A percentile compares a stretch with the other conserved stretches of the same genome.
Evolutionary conservation across 768 basidiomycete species (phyloP).

Genomic region (Guyanaporus albipodus): DNA sequence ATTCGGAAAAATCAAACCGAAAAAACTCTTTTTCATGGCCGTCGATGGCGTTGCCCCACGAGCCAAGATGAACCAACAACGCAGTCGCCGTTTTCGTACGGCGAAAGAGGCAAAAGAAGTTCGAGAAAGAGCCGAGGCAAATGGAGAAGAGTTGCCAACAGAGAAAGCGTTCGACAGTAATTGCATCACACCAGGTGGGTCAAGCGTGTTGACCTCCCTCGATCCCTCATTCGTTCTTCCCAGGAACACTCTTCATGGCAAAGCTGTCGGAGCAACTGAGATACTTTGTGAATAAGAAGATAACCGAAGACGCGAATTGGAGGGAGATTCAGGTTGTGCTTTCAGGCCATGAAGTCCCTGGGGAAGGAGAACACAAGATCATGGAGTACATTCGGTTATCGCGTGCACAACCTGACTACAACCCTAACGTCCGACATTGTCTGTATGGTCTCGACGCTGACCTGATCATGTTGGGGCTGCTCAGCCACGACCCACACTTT

Average conservation of each 20-base stretch:
- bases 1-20: constrained; percentile 95
- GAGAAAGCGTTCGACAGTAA: constrained; percentile 98
- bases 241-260: constrained; percentile 95
- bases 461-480: constrained; percentile 93
- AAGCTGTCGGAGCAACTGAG: constrained; percentile 86
- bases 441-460: constrained; percentile 98
- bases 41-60: constrained; percentile 96
- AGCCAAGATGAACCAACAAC: constrained; percentile 99
- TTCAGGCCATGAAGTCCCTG: constrained; percentile 96
- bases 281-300: constrained; percentile 98
- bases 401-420: constrained; percentile 93
- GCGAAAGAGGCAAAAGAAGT: constrained; percentile 90
- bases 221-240: not conserved
- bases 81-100: constrained; percentile 88
- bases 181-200: constrained; percentile 93
- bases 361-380: constrained; percentile 99
- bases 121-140: constrained; percentile 78
- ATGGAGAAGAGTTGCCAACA: constrained; percentile 87
- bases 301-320: constrained; percentile 96
- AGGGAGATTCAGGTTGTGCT: constrained; percentile 86
- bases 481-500: constrained; percentile 99
- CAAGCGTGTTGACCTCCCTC: not conserved
- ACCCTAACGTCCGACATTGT: constrained; percentile 96
- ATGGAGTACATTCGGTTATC: constrained; percentile 98
- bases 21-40: constrained; percentile 98